Conservation (phyloP, 2,329 filamentous ascomycete genomes). For the Sclerotinia borealis region DNA sequence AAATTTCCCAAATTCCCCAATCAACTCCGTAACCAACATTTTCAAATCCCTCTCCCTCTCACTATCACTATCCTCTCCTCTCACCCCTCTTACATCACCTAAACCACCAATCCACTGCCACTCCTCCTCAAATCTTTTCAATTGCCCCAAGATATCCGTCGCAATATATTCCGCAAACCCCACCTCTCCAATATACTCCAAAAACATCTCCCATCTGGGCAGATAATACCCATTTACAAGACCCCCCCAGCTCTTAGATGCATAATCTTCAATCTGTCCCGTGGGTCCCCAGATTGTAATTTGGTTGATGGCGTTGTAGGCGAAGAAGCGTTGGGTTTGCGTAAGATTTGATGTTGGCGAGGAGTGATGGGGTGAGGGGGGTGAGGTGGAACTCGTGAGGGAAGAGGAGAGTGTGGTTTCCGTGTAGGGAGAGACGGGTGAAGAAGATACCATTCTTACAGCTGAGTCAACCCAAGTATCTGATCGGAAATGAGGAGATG, state of each 20-base stretch:
- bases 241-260: constrained; percentile 43
- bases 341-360: not conserved
- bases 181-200: not conserved
- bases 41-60: not conserved
- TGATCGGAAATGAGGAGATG: not conserved
- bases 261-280: constrained; percentile 45
- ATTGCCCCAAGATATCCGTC: not conserved
- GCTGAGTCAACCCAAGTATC: not conserved
- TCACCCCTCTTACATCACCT: not conserved
- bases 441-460: not conserved
- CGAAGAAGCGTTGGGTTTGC: constrained; percentile 6
- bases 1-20: not conserved
- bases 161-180: not conserved
- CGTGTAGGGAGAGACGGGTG: not conserved
- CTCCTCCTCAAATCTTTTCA: not conserved
- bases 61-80: not conserved
- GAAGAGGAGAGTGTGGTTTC: too few species aligned
- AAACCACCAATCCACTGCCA: not conserved
- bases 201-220: not conserved
- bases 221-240: constrained; percentile 37
- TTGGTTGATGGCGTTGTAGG: constrained; percentile 44
- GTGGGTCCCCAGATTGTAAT: constrained; percentile 45
- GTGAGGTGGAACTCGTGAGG: not conserved
- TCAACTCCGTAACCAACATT: not conserved
- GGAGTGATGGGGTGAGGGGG: rapidly evolving